These are phyloP conservation scores for Pharus latifolius DNA, from an alignment of 176 grass and related monocot genomes.

Conservation along the genomic window DNA sequence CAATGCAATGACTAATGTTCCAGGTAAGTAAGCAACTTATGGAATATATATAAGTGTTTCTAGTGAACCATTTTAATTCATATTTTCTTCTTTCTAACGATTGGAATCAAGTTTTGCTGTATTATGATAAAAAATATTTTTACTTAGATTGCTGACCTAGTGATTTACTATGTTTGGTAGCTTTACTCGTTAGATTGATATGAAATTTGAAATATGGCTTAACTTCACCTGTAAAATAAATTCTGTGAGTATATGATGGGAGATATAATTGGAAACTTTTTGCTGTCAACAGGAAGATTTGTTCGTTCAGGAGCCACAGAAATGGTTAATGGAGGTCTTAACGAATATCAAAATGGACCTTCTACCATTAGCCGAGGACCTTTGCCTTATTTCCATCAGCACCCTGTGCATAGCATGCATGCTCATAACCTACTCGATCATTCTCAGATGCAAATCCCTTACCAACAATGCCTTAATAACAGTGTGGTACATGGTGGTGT, in stretches of 20 bases:
- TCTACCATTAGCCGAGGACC: slow-evolving; percentile 26
- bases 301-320: slow-evolving; percentile 30
- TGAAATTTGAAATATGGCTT: background rate
- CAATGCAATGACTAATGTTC: slow-evolving; percentile 31
- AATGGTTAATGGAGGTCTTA: slow-evolving; percentile 29
- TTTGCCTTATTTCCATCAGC: slow-evolving; percentile 51
- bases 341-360: slow-evolving; percentile 32
- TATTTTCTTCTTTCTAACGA: background rate
- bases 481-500: slow-evolving; percentile 21
- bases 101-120: background rate
- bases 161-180: background rate
- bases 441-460: slow-evolving; percentile 35
- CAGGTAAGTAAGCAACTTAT: slow-evolving; percentile 25
- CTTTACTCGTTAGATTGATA: background rate
- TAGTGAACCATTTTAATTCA: background rate
- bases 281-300: slow-evolving; percentile 44
- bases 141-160: slow-evolving; percentile 6
- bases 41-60: background rate
- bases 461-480: slow-evolving; percentile 42
- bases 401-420: slow-evolving; percentile 39
- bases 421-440: slow-evolving; percentile 40
- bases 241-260: background rate
- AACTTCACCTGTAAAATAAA: background rate
- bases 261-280: slow-evolving; percentile 18
- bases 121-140: background rate